Evolutionary conservation across 352 stramenopile species (phyloP).

Genomic region (Globisporangium cylindrosporum): DNA sequence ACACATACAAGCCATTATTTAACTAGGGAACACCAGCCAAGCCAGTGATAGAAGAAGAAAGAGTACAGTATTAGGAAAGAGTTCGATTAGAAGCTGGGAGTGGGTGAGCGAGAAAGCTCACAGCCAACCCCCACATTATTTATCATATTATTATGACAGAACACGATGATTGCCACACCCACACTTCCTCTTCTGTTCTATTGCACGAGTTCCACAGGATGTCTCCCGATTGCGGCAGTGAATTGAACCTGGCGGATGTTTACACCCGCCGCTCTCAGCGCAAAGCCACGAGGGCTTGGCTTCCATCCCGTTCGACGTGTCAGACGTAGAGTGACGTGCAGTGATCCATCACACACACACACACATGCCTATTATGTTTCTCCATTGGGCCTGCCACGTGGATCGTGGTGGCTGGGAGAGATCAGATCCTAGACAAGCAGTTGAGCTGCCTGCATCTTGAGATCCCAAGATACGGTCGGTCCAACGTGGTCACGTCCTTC

Average conservation of each 20-base stretch:
- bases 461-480: too few species aligned
- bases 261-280: not conserved
- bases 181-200: not conserved
- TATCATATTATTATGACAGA: constrained; percentile 22
- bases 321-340: not conserved
- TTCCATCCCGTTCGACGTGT: not conserved
- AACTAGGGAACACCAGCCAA: constrained; percentile 10
- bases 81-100: constrained; percentile 5
- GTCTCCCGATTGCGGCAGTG: not conserved
- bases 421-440: too few species aligned
- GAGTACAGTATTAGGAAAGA: not conserved
- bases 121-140: constrained; percentile 12
- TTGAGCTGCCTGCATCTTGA: too few species aligned
- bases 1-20: constrained; percentile 3
- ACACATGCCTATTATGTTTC: too few species aligned
- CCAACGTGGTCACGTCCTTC: too few species aligned
- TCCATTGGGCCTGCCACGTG: too few species aligned
- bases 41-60: constrained; percentile 3
- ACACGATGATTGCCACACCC: not conserved
- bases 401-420: too few species aligned
- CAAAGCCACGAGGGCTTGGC: not conserved
- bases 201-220: not conserved
- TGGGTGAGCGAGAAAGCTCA: not conserved
- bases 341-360: not conserved
- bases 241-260: not conserved